These are phyloP conservation scores for Diaporthe australafricana DNA, from an alignment of 2,329 filamentous ascomycete genomes.

Conservation along the genomic window DNA sequence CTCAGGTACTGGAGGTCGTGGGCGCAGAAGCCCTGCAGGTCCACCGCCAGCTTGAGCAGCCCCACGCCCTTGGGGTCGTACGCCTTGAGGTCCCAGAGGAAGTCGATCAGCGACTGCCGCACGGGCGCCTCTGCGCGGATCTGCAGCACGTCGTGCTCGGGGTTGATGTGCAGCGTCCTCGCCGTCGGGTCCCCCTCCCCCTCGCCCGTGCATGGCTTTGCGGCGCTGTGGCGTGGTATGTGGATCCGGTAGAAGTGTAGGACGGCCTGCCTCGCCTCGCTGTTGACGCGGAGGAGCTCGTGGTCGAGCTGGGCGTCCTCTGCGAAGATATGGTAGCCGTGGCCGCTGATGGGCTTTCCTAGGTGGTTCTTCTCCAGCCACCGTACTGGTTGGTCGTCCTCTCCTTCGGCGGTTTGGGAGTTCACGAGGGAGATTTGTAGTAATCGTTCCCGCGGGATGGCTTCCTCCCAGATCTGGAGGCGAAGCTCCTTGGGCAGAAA, in stretches of 20 bases:
- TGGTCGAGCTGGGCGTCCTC: background rate
- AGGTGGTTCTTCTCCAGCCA: constrained; percentile 33
- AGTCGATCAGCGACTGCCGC: constrained; percentile 31
- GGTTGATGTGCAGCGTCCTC: constrained; percentile 27
- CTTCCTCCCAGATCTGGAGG: constrained; percentile 34
- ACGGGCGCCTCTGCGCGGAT: constrained; percentile 26
- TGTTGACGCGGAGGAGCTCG: constrained; percentile 28
- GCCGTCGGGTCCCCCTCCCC: background rate
- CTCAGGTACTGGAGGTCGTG: constrained; percentile 28
- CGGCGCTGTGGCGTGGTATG: constrained; percentile 6
- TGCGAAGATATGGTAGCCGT: background rate
- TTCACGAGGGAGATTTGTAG: background rate
- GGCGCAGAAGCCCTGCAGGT: constrained; percentile 1
- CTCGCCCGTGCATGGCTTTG: background rate
- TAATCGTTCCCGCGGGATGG: constrained; percentile 31
- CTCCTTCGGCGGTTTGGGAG: background rate
- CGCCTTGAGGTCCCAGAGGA: constrained; percentile 36
- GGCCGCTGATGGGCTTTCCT: constrained; percentile 31
- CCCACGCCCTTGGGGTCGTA: constrained; percentile 33
- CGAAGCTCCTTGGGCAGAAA: constrained; percentile 34
- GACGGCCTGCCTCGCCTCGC: constrained; percentile 21
- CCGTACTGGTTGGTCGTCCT: constrained; percentile 1
- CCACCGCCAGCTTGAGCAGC: constrained; percentile 20
- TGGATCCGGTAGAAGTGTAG: constrained; percentile 29
- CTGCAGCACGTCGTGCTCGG: constrained; percentile 32